Percentiles rank a stretch among this genome's conserved stretches.
Conservation (phyloP, 768 basidiomycete genomes). For the Lentinus tigrinus region DNA sequence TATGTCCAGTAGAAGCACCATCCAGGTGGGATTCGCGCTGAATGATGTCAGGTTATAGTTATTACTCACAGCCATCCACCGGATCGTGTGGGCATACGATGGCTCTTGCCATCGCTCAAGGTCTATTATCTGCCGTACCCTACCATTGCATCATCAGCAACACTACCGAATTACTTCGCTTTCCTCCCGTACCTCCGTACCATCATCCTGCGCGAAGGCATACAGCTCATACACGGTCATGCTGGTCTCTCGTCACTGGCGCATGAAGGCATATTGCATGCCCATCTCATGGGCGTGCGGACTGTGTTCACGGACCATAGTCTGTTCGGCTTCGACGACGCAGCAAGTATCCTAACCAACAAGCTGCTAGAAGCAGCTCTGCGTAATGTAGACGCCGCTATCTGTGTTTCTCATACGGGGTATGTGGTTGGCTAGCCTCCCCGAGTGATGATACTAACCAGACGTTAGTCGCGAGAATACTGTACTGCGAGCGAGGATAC, state of each 20-base stretch:
- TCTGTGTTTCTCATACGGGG: conserved; percentile 98
- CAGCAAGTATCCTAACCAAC: conserved; percentile 95
- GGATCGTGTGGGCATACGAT: conserved; percentile 84
- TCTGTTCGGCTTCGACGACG: conserved; percentile 94
- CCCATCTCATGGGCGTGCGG: conserved; percentile 81
- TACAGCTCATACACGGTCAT: conserved; percentile 88
- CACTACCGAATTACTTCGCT: conserved; percentile 91
- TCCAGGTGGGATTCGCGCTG: no score
- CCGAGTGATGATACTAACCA: background rate
- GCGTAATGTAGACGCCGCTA: conserved; percentile 89
- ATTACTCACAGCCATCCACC: conserved; percentile 91
- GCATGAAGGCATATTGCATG: conserved; percentile 89
- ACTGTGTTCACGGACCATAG: conserved; percentile 98
- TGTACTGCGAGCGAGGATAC: conserved; percentile 80
- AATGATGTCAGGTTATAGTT: conserved; percentile 72
- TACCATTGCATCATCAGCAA: conserved; percentile 88
- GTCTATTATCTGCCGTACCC: conserved; percentile 92
- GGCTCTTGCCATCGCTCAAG: conserved; percentile 84
- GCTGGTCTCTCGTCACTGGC: conserved; percentile 88
- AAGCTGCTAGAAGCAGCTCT: conserved; percentile 87
- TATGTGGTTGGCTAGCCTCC: conserved; percentile 33
- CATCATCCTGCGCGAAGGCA: conserved; percentile 82
- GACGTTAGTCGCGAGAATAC: conserved; percentile 92
- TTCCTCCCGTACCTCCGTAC: conserved; percentile 90
- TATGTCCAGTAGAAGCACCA: conserved; percentile 35